Percentiles rank a stretch among this genome's conserved stretches.
phyloP scores from a whole-genome alignment of 257 asterid genomes.

The Solanum lignicaule region DNA sequence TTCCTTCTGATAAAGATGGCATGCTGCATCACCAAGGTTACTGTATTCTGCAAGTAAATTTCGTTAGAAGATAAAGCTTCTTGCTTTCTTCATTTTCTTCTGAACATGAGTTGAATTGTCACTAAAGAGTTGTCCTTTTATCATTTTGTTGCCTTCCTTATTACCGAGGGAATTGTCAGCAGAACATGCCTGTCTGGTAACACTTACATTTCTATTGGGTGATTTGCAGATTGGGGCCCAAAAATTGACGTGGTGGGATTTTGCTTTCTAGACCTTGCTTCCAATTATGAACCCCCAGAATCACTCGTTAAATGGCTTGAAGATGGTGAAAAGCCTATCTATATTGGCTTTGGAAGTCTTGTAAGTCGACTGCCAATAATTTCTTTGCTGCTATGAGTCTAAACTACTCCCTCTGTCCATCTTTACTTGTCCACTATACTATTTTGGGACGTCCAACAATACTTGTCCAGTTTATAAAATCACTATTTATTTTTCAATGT shows the following conservation, averaged over 20 bases:
- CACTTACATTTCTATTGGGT: not conserved
- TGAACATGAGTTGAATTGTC: not conserved
- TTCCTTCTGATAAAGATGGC: not conserved
- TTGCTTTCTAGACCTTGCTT: constrained; percentile 90
- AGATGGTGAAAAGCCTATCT: constrained; percentile 62
- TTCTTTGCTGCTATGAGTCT: not conserved
- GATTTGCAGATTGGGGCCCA: constrained; percentile 85
- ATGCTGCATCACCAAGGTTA: not conserved
- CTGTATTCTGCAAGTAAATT: not conserved
- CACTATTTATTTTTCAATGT: not conserved
- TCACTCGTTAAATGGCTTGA: constrained; percentile 73
- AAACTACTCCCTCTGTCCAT: not conserved
- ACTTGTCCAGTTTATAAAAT: not conserved
- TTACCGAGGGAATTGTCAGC: not conserved
- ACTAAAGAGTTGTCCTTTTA: not conserved
- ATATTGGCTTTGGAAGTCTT: constrained; percentile 93
- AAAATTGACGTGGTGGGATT: constrained; percentile 85
- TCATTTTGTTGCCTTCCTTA: not conserved
- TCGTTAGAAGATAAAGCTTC: not conserved
- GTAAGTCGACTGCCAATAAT: constrained; percentile 35
- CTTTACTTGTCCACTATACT: not conserved
- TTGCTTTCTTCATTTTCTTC: not conserved
- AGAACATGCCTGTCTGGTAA: not conserved
- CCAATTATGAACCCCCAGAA: constrained; percentile 66
- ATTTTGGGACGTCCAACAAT: not conserved